phyloP scores from a whole-genome alignment of 177 flowering plant genomes.

The Vitis hybrid region DNA sequence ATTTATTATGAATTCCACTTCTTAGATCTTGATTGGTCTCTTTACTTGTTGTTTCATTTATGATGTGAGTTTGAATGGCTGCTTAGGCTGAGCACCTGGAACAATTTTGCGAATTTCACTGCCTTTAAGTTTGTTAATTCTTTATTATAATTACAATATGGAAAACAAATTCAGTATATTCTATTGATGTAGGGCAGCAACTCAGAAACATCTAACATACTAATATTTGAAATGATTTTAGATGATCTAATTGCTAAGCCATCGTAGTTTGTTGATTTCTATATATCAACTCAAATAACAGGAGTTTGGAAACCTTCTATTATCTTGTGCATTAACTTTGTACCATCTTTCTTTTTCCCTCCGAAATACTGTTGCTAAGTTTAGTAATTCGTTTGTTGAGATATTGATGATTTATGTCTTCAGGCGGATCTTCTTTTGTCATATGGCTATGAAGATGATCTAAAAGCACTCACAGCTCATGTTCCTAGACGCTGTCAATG shows the following conservation, averaged over 20 bases:
- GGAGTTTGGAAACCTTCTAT: neutral
- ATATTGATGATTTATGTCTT: conserved; percentile 12
- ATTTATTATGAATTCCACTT: neutral
- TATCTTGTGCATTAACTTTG: neutral
- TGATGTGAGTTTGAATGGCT: too few species aligned
- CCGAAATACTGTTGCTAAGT: neutral
- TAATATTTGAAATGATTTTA: too few species aligned
- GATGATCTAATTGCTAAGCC: too few species aligned
- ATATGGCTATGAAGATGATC: conserved; percentile 87
- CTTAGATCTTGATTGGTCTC: neutral
- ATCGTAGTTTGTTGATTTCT: too few species aligned
- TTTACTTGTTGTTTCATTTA: neutral
- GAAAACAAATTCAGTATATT: too few species aligned
- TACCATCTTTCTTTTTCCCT: neutral
- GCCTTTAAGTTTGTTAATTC: too few species aligned
- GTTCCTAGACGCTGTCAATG: conserved; percentile 89
- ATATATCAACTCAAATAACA: too few species aligned
- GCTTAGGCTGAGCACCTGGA: too few species aligned
- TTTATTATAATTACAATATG: too few species aligned
- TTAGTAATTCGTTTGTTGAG: neutral
- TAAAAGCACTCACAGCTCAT: conserved; percentile 68
- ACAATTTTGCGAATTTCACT: too few species aligned
- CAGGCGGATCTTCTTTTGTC: conserved; percentile 97
- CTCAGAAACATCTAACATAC: too few species aligned
- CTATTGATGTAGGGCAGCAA: too few species aligned